These are phyloP conservation scores for Candida adriatica DNA, from an alignment of 805 yeast species.

Conservation along the genomic window DNA sequence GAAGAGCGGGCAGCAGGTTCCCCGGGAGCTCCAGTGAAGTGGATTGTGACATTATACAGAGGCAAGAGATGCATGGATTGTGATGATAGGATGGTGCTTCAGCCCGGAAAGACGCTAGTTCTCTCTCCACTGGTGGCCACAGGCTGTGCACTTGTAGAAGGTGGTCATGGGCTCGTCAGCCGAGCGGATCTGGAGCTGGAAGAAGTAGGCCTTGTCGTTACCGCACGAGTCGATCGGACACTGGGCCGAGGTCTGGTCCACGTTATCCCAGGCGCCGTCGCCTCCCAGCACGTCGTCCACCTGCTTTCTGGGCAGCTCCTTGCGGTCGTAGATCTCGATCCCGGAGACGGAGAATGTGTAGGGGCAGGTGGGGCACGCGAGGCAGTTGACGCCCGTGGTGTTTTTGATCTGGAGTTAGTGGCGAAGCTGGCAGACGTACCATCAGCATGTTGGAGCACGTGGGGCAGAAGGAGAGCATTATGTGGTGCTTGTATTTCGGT, in stretches of 20 bases:
- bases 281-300: slow-evolving; percentile 97
- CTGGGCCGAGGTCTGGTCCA: slow-evolving; percentile 89
- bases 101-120: slow-evolving; percentile 53
- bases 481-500: too few species aligned
- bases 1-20: slow-evolving; percentile 18
- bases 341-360: slow-evolving; percentile 87
- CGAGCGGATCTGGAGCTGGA: slow-evolving; percentile 92
- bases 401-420: slow-evolving; percentile 5
- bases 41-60: neutral
- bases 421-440: slow-evolving; percentile 26
- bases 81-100: neutral
- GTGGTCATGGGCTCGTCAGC: slow-evolving; percentile 99
- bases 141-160: slow-evolving; percentile 87
- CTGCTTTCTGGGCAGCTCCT: slow-evolving; percentile 74
- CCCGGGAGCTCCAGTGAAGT: slow-evolving; percentile 17
- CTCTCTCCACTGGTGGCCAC: slow-evolving; percentile 96
- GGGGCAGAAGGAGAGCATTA: slow-evolving; percentile 92
- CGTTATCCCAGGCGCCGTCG: slow-evolving; percentile 98
- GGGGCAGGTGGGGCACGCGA: slow-evolving; percentile 82
- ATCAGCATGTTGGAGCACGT: slow-evolving; percentile 87
- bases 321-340: slow-evolving; percentile 78
- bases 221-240: slow-evolving; percentile 89
- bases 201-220: slow-evolving; percentile 87
- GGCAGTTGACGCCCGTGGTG: slow-evolving; percentile 3
- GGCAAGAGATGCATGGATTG: neutral